Conservation (phyloP, 176 grass and related monocot species). For the Cenchrus fungigraminus region DNA sequence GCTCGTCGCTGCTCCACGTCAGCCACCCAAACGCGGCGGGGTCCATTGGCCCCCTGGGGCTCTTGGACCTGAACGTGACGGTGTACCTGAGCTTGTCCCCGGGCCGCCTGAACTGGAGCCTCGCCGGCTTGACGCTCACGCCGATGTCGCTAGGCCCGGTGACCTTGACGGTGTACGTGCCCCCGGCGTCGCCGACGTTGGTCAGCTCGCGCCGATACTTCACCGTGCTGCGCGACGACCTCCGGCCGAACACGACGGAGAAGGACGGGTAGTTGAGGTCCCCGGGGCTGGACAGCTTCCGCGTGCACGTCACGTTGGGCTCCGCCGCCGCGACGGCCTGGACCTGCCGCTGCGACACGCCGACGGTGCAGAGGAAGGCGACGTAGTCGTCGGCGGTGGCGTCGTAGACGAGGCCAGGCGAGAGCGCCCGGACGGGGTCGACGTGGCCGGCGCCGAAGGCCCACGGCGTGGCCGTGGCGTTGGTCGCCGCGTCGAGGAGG, state of each 20-base stretch:
- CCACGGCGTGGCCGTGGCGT: constrained; percentile 68
- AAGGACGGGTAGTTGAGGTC: constrained; percentile 96
- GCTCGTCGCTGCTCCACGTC: constrained; percentile 62
- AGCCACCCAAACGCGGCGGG: constrained; percentile 73
- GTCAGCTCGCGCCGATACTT: constrained; percentile 81
- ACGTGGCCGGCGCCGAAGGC: constrained; percentile 80
- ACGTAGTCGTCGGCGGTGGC: constrained; percentile 69
- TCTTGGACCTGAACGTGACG: constrained; percentile 61
- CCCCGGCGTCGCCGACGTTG: constrained; percentile 57
- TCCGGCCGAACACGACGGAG: constrained; percentile 69
- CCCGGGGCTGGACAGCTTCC: constrained; percentile 69
- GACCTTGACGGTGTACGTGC: constrained; percentile 58
- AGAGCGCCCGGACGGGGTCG: constrained; percentile 71
- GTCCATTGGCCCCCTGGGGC: constrained; percentile 46
- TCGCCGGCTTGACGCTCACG: constrained; percentile 67
- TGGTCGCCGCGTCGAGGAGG: constrained; percentile 63
- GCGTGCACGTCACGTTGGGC: constrained; percentile 67
- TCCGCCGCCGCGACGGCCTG: constrained; percentile 58
- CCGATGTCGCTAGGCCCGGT: constrained; percentile 52
- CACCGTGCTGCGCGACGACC: constrained; percentile 49
- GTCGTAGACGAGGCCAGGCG: constrained; percentile 87
- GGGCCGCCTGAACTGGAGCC: constrained; percentile 58
- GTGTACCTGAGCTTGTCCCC: constrained; percentile 68
- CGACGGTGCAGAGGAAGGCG: constrained; percentile 82
- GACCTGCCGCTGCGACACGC: constrained; percentile 56